Evolutionary conservation across 1,284 basidiomycete genomes (phyloP), one percentile per base, ranked within the genome.

Genomic region (Sanghuangporus weigelae): DNA sequence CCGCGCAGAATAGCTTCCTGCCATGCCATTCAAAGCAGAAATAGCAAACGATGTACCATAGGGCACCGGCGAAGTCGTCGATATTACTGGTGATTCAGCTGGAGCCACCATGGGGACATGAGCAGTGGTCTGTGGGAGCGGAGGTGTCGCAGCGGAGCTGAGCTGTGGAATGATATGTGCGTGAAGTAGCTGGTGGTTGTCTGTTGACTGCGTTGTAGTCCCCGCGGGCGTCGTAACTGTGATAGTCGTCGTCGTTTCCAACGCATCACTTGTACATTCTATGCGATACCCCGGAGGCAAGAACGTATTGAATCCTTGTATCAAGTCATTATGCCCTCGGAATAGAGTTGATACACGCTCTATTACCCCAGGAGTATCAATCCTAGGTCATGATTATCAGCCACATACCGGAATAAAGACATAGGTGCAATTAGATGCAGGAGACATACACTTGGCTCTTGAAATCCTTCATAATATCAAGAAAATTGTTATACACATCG

Each of bases 381-480:
- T 98, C 66, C 95, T 97, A 76, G 49, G 56, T 31, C 51, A 38
- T 16, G 40, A 68, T 64, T 46, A 62, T 50, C 57, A 54, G 53
- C 63, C 51, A 38, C 63, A 36, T 58, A 67, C 46, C 40, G 36
- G 23, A 35, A 54, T 61, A 61, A 1, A 14, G 44, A 2, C 44
- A 46, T 16, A 46, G n/a, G n/a, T n/a, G n/a, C 12, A n/a, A 57
- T 57, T 62, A 23, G 51, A 48, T 11, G 57, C 12, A 12, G 53
- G 62, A 40, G 36, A 84, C 92, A 79, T 75, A 97, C 95, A 84
- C 83, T 76, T 96, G 92, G 69, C 91, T 91, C 79, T 98, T 97
- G 77, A 97, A 97, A 74, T 99, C 96, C 79, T 98, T 99, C 96
- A 98, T 98, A 72, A 98, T 97, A 75, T 98, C 96, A 74, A 98